Evolutionary conservation across 768 basidiomycete genomes (phyloP).

Genomic region (Pulveroboletus sp.): DNA sequence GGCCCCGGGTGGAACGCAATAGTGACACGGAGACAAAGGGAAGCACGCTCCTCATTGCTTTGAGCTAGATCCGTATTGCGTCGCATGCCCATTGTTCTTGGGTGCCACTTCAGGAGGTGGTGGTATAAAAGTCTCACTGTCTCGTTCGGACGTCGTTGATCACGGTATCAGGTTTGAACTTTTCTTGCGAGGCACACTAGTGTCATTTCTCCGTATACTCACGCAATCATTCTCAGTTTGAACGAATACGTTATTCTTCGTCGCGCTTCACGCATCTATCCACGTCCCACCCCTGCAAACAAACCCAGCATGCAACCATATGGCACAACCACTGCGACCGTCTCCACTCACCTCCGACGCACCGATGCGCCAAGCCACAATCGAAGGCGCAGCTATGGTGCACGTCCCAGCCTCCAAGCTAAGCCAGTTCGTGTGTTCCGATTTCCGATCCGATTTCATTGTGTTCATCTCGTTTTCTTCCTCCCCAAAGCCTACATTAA

Average conservation of each 20-base stretch:
- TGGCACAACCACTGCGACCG: background rate
- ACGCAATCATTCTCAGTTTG: background rate
- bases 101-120: constrained; percentile 5
- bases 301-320: background rate
- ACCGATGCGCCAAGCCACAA: background rate
- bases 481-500: background rate
- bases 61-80: background rate
- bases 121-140: constrained; percentile 6
- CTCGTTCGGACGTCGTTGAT: background rate
- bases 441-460: background rate
- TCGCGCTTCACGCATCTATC: background rate
- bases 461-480: background rate
- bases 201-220: background rate
- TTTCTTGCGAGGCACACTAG: background rate
- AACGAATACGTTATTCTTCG: background rate
- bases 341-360: background rate
- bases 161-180: background rate
- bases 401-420: background rate
- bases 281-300: background rate
- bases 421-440: background rate
- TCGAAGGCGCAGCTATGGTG: background rate
- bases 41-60: background rate
- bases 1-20: background rate
- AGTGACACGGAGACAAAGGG: constrained; percentile 12
- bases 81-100: background rate